Evolutionary conservation across 2,329 filamentous ascomycete genomes (phyloP).

Genomic region (Aquanectria penicillioides): DNA sequence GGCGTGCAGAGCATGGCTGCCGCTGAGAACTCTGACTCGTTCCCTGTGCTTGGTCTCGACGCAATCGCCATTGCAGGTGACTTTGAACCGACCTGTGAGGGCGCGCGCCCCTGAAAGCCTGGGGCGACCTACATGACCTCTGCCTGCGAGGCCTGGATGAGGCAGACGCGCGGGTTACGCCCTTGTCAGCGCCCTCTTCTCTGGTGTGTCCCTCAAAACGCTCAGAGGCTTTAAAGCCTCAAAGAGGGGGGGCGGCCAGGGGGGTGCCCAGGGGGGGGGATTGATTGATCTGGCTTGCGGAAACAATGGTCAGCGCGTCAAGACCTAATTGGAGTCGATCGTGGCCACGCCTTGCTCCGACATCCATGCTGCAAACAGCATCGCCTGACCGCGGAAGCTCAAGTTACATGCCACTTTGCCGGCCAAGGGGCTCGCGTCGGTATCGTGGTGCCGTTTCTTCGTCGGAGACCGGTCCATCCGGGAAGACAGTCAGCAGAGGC

Average conservation of each 20-base stretch:
- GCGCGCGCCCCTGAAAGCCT: no score
- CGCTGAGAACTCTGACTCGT: conserved; percentile 7
- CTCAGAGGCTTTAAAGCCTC: no score
- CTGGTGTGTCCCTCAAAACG: no score
- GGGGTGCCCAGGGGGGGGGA: neutral
- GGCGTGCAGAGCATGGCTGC: conserved; percentile 1
- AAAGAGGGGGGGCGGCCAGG: no score
- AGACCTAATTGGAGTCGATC: conserved; percentile 11
- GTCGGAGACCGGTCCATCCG: neutral
- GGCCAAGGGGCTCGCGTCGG: conserved; percentile 9
- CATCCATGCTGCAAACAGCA: conserved; percentile 15
- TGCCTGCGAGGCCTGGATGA: no score
- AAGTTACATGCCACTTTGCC: conserved; percentile 4
- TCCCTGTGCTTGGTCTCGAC: neutral
- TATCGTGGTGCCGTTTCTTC: neutral
- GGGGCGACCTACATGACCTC: neutral
- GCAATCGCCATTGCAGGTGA: no score
- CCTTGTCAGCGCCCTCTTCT: no score
- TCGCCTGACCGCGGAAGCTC: conserved; percentile 11
- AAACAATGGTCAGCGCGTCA: neutral
- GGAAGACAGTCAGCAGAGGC: conserved; percentile 5
- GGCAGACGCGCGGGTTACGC: no score
- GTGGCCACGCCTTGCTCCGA: conserved; percentile 10
- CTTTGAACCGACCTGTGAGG: no score
- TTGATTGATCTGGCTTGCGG: neutral